phyloP scores from a whole-genome alignment of 2,329 filamentous ascomycete species.

The Aspergillus tanneri region DNA sequence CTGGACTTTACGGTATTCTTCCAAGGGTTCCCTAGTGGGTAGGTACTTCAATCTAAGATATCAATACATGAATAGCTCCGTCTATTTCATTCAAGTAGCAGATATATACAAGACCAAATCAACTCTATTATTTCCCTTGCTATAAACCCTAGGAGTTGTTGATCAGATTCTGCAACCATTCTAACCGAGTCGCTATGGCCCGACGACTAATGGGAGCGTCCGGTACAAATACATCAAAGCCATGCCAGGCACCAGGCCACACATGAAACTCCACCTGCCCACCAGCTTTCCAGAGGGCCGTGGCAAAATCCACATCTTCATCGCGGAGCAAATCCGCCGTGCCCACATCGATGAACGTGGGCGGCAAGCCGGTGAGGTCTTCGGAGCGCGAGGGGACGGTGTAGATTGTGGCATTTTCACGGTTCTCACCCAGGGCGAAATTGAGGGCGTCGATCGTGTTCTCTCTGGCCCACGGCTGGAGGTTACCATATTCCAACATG shows the following conservation, averaged over 20 bases:
- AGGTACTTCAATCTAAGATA: no score
- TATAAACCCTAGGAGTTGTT: background rate
- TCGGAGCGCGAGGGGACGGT: conserved; percentile 8
- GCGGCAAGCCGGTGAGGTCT: conserved; percentile 5
- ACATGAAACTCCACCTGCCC: conserved; percentile 13
- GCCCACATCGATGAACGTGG: conserved; percentile 15
- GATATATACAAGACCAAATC: no score
- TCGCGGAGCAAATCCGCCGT: conserved; percentile 16
- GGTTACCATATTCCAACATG: conserved; percentile 11
- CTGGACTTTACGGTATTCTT: no score
- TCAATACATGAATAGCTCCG: no score
- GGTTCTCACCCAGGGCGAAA: conserved; percentile 24
- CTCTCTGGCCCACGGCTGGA: conserved; percentile 5
- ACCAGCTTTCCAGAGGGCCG: conserved; percentile 8
- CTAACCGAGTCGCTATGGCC: conserved; percentile 4
- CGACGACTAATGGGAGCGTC: conserved; percentile 7
- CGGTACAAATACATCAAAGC: conserved; percentile 15
- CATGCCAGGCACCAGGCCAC: conserved; percentile 19
- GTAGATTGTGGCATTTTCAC: conserved; percentile 7
- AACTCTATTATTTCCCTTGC: background rate
- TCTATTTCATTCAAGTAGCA: no score
- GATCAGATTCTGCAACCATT: conserved; percentile 9
- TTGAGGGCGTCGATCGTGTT: background rate
- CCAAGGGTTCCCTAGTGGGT: no score
- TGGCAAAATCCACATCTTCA: conserved; percentile 13